Evolutionary conservation across 768 basidiomycete genomes (phyloP), one percentile per base, ranked within the genome.

Genomic region (Auriculariales sp.): DNA sequence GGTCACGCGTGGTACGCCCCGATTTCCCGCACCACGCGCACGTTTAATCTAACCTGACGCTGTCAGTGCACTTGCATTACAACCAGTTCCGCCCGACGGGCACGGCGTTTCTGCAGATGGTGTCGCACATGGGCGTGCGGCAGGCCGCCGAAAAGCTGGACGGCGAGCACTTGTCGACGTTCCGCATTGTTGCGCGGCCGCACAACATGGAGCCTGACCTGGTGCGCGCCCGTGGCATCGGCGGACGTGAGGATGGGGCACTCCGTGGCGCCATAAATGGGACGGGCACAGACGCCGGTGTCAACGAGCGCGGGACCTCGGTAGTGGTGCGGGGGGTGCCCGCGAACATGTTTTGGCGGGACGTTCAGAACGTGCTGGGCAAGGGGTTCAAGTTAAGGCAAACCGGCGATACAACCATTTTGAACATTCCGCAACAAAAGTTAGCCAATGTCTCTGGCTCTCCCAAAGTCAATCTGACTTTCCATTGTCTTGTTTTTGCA

Each of bases 281-380:
- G 4, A 66, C 67, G 49, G 81, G 78, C 9, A 71, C 74, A 7
- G 68, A 68, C 31, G 83, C 72, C n/a, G 68, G 73, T 14, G 60
- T 78, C 45, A 54, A 62, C 9, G 68, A 73, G 36, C 61, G 63
- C 30, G 77, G 75, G 9, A 75, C 62, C 53, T 68, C 68, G 47
- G 83, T 86, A 22, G 69, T 77, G 4, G 56, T 84, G 1, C 73
- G 67, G 60, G 85, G 84, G 2, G 57, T 86, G 32, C 80, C 83
- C 0, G 74, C 72, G 2, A 19, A 25, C 17, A 24, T 19, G 39
- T 44, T 22, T 25, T 25, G 27, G 22, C 9, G 7, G 14, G 19
- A 44, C 39, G 39, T 44, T 9, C 39, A 25, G 12, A 12, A 15
- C 27, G 47, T 22, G 25, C 32, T 52, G 9, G 15, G 28, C 27